Percentiles rank a stretch among this genome's conserved stretches.
phyloP scores from a whole-genome alignment of 495 filamentous ascomycete genomes.

The Aspergillus egyptiacus region DNA sequence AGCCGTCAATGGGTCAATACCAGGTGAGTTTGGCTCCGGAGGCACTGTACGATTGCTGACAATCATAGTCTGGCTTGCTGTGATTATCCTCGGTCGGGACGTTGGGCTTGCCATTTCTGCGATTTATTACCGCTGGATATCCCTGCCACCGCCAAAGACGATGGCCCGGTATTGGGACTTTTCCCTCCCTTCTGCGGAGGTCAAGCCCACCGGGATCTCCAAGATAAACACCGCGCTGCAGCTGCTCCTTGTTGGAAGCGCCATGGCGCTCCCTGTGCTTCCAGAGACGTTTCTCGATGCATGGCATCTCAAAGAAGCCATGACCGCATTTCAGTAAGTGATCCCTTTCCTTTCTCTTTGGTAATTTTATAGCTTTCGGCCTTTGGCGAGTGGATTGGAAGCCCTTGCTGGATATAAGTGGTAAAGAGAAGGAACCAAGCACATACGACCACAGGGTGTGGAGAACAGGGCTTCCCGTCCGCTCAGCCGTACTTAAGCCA shows the following conservation, averaged over 20 bases:
- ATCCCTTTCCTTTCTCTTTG: constrained; percentile 5
- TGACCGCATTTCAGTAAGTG: constrained; percentile 70
- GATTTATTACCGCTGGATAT: constrained; percentile 93
- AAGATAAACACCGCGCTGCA: constrained; percentile 87
- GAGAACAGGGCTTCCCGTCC: constrained; percentile 39
- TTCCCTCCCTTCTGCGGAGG: constrained; percentile 84
- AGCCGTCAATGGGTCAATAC: constrained; percentile 72
- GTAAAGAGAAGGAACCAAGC: neutral
- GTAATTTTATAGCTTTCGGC: neutral
- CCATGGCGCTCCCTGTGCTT: constrained; percentile 66
- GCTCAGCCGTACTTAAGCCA: constrained; percentile 39
- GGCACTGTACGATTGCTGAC: neutral
- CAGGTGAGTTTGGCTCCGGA: constrained; percentile 46
- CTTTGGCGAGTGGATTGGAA: neutral
- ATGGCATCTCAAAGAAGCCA: constrained; percentile 47
- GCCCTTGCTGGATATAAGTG: constrained; percentile 12
- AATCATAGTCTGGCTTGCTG: constrained; percentile 71
- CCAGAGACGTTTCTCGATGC: constrained; percentile 36
- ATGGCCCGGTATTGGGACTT: constrained; percentile 97
- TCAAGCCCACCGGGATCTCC: constrained; percentile 82
- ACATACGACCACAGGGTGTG: constrained; percentile 38
- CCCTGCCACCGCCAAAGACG: constrained; percentile 86
- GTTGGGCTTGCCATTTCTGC: constrained; percentile 80
- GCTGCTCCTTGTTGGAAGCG: constrained; percentile 68
- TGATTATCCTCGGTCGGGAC: constrained; percentile 85